Conservation (phyloP, 371 early-diverging fungal genomes). For the Apophysomyces sp. region DNA sequence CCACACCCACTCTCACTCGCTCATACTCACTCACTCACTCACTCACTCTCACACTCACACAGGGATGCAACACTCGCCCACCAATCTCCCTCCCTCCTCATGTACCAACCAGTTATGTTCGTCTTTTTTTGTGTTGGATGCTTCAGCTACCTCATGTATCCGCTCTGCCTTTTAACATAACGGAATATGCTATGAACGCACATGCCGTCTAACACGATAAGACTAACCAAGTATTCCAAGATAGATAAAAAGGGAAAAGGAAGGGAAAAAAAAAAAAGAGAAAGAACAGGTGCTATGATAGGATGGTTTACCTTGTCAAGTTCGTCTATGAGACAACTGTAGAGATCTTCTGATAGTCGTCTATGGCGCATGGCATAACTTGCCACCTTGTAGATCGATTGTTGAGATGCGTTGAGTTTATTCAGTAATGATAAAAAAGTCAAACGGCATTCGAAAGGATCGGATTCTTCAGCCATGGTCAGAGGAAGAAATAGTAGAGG, state of each 20-base stretch:
- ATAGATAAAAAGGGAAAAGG: slow-evolving; percentile 3
- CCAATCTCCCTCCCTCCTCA: neutral
- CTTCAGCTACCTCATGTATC: neutral
- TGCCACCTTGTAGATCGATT: slow-evolving; percentile 70
- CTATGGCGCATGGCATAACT: slow-evolving; percentile 67
- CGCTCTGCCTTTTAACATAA: neutral
- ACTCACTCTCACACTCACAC: neutral
- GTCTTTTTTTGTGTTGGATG: neutral
- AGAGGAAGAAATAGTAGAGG: slow-evolving; percentile 1
- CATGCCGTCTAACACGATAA: neutral
- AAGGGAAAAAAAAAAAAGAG: slow-evolving; percentile 3
- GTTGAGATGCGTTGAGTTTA: slow-evolving; percentile 76
- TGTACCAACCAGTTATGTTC: neutral
- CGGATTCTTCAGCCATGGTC: slow-evolving; percentile 53
- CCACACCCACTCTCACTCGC: neutral
- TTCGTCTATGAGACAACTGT: slow-evolving; percentile 73
- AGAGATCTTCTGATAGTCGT: slow-evolving; percentile 70
- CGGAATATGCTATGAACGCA: neutral
- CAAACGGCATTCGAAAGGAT: slow-evolving; percentile 78
- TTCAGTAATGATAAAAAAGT: slow-evolving; percentile 61
- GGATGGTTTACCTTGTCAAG: slow-evolving; percentile 59
- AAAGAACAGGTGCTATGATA: slow-evolving; percentile 7
- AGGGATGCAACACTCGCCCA: no score
- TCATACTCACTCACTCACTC: neutral
- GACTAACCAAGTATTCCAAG: neutral